Conservation (phyloP, 306 rosid species). For the Fragaria nilgerrensis region DNA sequence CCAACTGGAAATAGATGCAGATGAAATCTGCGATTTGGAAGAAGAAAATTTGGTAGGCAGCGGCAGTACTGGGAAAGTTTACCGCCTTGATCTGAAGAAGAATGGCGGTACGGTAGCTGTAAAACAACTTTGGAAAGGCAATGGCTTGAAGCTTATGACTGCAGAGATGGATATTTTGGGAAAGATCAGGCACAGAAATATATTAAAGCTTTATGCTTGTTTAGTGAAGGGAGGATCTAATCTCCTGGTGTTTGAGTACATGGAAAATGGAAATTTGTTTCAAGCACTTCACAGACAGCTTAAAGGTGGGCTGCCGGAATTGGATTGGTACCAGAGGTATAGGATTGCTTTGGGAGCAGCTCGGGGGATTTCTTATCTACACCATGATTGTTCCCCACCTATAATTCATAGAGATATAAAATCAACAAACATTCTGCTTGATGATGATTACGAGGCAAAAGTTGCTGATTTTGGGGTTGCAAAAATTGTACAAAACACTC, state of each 20-base stretch:
- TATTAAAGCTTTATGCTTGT: constrained; percentile 92
- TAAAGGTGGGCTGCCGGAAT: constrained; percentile 48
- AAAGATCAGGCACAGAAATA: constrained; percentile 75
- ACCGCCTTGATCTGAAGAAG: constrained; percentile 64
- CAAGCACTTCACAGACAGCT: constrained; percentile 62
- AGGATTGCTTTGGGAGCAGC: constrained; percentile 87
- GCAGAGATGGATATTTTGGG: constrained; percentile 93
- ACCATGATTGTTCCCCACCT: constrained; percentile 86
- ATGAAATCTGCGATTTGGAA: constrained; percentile 67
- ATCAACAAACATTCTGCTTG: constrained; percentile 87
- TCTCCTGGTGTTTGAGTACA: constrained; percentile 83
- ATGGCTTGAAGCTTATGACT: constrained; percentile 59
- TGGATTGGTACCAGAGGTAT: constrained; percentile 80
- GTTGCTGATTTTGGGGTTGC: constrained; percentile 98
- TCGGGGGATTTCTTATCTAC: constrained; percentile 85
- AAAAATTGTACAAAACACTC: constrained; percentile 58
- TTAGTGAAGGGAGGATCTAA: constrained; percentile 62
- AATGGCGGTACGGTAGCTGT: constrained; percentile 64
- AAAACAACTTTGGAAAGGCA: constrained; percentile 68
- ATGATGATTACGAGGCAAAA: constrained; percentile 70
- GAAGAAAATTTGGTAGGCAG: constrained; percentile 80
- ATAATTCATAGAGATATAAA: constrained; percentile 89
- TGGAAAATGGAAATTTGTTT: constrained; percentile 82
- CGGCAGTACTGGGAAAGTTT: constrained; percentile 89
- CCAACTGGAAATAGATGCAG: constrained; percentile 64